Base-by-base conservation (phyloP, 169 alveolate genomes). In the Neospora caninum region DNA sequence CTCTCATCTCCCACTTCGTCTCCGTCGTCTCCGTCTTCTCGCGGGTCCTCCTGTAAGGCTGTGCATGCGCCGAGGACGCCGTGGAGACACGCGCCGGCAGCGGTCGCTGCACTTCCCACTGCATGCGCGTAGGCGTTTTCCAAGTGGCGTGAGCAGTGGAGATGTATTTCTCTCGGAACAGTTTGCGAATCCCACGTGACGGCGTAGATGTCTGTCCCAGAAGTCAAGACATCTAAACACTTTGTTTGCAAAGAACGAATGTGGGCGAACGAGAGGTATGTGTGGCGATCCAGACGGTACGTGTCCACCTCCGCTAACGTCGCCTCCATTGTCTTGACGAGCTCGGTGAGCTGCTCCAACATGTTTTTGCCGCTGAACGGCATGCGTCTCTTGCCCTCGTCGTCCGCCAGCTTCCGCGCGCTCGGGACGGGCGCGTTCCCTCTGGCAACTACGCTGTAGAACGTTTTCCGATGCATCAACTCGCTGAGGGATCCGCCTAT, bases 271-370 rank as follows among this genome's bases (percentile, higher is more conserved):
- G 94, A 41, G 16, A 42, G 70, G 38, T 73, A 42, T 10, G 70
- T 73, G 10, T 88, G 54, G 67, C 34, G 49, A 2, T 91, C 94
- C 39, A 91, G 67, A 25, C 67, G 39, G 34, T 41, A 36, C 39
- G 73, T 80, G 34, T 78, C 91, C 2, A 91, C 58, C 10, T 87
- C 54, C 34, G 91, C 83, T 41, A 91, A 83, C n/a, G 91, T 49
- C n/a, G 58, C 91, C 39, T 88, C 94, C 94, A 91, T 91, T 36
- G 64, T 78, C 83, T 91, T 80, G 10, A 91, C 80, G 27, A 91
- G 91, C 69, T 88, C 94, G 13, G 83, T 88, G 29, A 91, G 94
- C 94, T 91, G 94, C 69, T 91, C 94, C 94, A 91, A 91, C 89
- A 80, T 49, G 84, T 45, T 91, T 88, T 78, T 91, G 25, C 94